These are phyloP conservation scores for Tetrapisispora fleetii DNA, from an alignment of 805 yeast genomes.

Conservation along the genomic window DNA sequence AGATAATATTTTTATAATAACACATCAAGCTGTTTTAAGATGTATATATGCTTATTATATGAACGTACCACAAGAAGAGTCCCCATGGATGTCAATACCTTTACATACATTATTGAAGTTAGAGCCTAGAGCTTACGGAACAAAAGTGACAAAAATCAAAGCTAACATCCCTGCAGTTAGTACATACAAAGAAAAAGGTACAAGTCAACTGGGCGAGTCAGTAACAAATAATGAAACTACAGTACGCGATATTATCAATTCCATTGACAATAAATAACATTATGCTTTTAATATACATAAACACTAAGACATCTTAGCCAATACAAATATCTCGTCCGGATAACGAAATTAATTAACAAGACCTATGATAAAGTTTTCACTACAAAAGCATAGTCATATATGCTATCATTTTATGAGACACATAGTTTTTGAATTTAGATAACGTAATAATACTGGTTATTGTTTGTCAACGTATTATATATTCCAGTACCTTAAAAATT, in stretches of 20 bases:
- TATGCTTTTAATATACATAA: background rate
- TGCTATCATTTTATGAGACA: background rate
- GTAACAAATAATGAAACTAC: background rate
- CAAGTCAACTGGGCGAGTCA: slow-evolving; percentile 40
- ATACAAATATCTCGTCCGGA: background rate
- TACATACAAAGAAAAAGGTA: slow-evolving; percentile 92
- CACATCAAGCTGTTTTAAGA: slow-evolving; percentile 95
- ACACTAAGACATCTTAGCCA: background rate
- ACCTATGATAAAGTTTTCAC: background rate
- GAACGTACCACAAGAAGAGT: slow-evolving; percentile 95
- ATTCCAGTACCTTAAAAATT: background rate
- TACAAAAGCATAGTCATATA: background rate
- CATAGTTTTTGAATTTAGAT: background rate
- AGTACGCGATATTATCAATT: slow-evolving; percentile 2
- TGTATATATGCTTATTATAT: slow-evolving; percentile 96
- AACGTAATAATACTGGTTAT: background rate
- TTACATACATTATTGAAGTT: slow-evolving; percentile 86
- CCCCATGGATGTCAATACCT: slow-evolving; percentile 99
- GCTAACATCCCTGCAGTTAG: slow-evolving; percentile 97
- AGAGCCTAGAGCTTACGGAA: slow-evolving; percentile 91
- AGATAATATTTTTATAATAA: slow-evolving; percentile 88
- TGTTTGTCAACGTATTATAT: background rate
- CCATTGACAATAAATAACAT: background rate
- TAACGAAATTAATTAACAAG: background rate
- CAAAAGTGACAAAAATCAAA: slow-evolving; percentile 78